Evolutionary conservation across 495 filamentous ascomycete genomes (phyloP).

Genomic region (Aspergillus sclerotiicarbonarius): DNA sequence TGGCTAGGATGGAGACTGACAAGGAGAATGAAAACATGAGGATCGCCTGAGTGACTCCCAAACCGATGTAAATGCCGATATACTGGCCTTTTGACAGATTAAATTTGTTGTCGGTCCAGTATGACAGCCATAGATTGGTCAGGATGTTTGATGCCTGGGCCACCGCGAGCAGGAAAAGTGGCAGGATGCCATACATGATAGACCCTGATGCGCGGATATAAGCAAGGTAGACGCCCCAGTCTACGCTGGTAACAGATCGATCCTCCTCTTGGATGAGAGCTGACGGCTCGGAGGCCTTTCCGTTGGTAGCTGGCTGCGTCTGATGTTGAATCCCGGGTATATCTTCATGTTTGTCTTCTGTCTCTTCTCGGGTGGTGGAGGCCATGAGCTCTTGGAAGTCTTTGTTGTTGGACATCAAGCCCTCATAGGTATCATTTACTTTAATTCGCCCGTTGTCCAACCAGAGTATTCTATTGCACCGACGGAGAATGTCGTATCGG

Average conservation of each 20-base stretch:
- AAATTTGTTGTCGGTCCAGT: conserved; percentile 79
- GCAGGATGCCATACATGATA: conserved; percentile 62
- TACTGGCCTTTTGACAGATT: conserved; percentile 59
- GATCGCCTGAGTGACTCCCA: conserved; percentile 69
- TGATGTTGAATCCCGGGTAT: conserved; percentile 11
- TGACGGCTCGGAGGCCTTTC: conserved; percentile 49
- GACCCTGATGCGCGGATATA: conserved; percentile 80
- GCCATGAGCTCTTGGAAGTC: conserved; percentile 81
- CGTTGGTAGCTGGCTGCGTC: conserved; percentile 22
- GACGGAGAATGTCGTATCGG: conserved; percentile 86
- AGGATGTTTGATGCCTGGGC: conserved; percentile 81
- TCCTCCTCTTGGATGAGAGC: conserved; percentile 92
- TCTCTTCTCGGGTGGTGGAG: conserved; percentile 72
- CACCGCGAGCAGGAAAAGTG: conserved; percentile 63
- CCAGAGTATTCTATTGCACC: conserved; percentile 88
- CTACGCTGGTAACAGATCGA: conserved; percentile 73
- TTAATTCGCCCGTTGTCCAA: conserved; percentile 82
- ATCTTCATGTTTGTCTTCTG: conserved; percentile 31
- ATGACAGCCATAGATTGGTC: conserved; percentile 89
- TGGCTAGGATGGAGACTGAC: conserved; percentile 61
- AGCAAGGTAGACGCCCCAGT: conserved; percentile 76
- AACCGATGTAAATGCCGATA: conserved; percentile 81
- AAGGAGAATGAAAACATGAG: conserved; percentile 79
- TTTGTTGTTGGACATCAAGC: conserved; percentile 72
- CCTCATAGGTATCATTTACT: conserved; percentile 82